A percentile compares a stretch with the other conserved stretches of the same genome.
Conservation (phyloP, 306 rosid genomes). For the barrel medic (Medicago truncatula) region DNA sequence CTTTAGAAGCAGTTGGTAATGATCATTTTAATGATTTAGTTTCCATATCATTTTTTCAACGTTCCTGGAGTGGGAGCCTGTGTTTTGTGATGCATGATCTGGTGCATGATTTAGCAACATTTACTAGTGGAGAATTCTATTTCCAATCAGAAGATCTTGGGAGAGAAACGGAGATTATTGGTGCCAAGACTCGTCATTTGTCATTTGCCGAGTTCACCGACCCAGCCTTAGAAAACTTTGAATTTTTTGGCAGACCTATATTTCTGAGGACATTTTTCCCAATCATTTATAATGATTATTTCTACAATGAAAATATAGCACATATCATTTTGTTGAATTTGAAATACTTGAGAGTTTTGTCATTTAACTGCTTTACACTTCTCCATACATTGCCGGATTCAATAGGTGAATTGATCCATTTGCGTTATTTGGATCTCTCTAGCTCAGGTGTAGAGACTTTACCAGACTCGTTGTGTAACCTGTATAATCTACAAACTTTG, state of each 20-base stretch:
- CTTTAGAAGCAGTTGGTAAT: background rate
- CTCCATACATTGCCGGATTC: background rate
- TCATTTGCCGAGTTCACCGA: background rate
- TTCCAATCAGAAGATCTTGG: background rate
- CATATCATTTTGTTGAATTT: background rate
- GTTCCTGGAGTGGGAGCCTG: too few species aligned
- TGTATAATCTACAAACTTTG: background rate
- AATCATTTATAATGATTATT: background rate
- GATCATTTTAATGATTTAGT: background rate
- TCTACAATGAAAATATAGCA: background rate
- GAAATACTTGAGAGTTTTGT: background rate
- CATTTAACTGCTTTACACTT: background rate
- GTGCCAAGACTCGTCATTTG: conserved; percentile 1
- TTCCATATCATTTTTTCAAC: background rate
- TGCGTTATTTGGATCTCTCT: conserved; percentile 14
- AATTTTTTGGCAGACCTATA: background rate
- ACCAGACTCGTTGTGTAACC: background rate
- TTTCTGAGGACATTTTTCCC: background rate
- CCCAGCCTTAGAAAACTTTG: background rate
- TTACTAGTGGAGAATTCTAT: background rate
- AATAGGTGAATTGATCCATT: background rate
- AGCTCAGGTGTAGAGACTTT: background rate
- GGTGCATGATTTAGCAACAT: conserved; percentile 13
- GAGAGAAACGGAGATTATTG: background rate
- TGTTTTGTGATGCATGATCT: conserved; percentile 33